Evolutionary conservation across 2,329 filamentous ascomycete species (phyloP).

Genomic region (Mycocentrospora acerina): DNA sequence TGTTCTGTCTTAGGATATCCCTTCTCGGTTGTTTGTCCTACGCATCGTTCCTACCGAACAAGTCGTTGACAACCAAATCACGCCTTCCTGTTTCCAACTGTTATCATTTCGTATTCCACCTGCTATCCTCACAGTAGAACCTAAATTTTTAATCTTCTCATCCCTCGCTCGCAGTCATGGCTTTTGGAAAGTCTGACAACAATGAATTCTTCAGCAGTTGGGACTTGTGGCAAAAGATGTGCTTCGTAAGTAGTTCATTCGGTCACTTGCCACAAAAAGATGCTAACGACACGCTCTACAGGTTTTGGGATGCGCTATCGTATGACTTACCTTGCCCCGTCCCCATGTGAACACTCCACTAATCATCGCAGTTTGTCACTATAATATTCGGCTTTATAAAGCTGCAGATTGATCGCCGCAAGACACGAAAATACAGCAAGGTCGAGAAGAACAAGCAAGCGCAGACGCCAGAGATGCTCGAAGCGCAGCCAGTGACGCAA

Average conservation of each 20-base stretch:
- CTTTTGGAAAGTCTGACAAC: conserved; percentile 27
- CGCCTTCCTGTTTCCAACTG: conserved; percentile 16
- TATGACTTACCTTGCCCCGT: conserved; percentile 31
- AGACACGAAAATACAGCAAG: conserved; percentile 46
- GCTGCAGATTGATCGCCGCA: conserved; percentile 52
- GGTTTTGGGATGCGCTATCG: conserved; percentile 73
- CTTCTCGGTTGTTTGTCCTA: conserved; percentile 13
- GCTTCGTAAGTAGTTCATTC: conserved; percentile 65
- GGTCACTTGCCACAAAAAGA: neutral
- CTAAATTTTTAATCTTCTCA: conserved; percentile 13
- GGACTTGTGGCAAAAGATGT: conserved; percentile 87
- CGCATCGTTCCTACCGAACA: conserved; percentile 17
- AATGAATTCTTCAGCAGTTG: conserved; percentile 56
- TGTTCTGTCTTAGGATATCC: conserved; percentile 11
- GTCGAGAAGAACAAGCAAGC: conserved; percentile 39
- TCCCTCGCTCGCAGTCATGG: conserved; percentile 18
- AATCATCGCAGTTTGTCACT: conserved; percentile 56
- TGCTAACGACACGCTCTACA: conserved; percentile 44
- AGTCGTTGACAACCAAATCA: conserved; percentile 8
- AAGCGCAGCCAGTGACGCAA: conserved; percentile 61
- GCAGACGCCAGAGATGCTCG: conserved; percentile 62
- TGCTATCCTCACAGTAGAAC: conserved; percentile 22
- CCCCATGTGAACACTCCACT: conserved; percentile 21
- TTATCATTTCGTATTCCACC: conserved; percentile 10
- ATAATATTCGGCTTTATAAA: conserved; percentile 69